Evolutionary conservation across 352 stramenopile genomes (phyloP).

Genomic region (Thraustochytrium striatum): DNA sequence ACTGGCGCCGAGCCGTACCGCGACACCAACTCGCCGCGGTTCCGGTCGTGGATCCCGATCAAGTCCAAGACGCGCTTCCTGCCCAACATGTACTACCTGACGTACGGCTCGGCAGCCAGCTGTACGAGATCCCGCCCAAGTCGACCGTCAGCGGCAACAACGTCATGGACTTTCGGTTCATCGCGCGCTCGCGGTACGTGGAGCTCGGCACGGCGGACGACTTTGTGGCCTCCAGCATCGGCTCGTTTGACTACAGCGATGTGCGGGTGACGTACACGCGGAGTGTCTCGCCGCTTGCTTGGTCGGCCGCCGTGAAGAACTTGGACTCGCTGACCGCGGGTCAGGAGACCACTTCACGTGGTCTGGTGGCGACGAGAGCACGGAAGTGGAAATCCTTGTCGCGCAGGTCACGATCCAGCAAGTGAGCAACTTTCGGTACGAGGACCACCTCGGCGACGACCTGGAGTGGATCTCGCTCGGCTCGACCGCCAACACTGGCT

Average conservation of each 20-base stretch:
- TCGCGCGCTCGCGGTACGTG: neutral
- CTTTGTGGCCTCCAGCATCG: neutral
- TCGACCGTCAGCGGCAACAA: no score
- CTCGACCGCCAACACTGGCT: no score
- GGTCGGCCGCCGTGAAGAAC: no score
- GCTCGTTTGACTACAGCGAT: slow-evolving; percentile 1
- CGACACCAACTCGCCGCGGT: neutral
- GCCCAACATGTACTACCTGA: slow-evolving; percentile 37
- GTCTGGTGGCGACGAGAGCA: no score
- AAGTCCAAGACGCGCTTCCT: slow-evolving; percentile 27
- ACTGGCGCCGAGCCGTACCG: neutral
- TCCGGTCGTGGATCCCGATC: slow-evolving; percentile 29
- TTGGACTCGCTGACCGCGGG: no score
- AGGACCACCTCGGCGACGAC: no score
- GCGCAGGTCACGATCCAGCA: no score
- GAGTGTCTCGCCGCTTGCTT: neutral
- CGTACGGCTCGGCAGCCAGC: neutral
- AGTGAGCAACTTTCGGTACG: no score
- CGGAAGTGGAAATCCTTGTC: no score
- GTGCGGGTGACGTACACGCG: neutral
- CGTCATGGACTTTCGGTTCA: slow-evolving; percentile 32
- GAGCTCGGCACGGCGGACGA: no score
- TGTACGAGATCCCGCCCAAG: neutral
- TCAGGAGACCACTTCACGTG: no score
- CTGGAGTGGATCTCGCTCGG: no score